phyloP scores from a whole-genome alignment of 2,329 filamentous ascomycete genomes.

The Amylocarpus encephaloides region DNA sequence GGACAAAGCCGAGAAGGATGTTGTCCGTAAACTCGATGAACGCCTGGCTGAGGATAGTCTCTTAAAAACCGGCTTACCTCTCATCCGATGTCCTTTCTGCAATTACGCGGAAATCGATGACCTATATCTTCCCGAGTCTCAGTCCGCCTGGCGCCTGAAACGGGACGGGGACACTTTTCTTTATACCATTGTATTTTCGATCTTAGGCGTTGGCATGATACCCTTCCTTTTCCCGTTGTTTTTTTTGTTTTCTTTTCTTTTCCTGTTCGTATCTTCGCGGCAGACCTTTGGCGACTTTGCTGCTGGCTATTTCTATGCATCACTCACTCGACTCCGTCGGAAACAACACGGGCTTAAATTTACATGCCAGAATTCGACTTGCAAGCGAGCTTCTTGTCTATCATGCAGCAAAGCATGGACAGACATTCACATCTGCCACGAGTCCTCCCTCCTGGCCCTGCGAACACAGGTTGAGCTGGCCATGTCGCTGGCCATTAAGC shows the following conservation, averaged over 20 bases:
- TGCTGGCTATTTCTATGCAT: conserved; percentile 45
- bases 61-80: conserved; percentile 63
- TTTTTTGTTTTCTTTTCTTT: conserved; percentile 41
- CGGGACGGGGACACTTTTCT: conserved; percentile 37
- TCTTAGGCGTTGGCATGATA: conserved; percentile 49
- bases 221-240: conserved; percentile 50
- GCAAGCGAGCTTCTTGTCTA: conserved; percentile 68
- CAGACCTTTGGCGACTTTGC: conserved; percentile 39
- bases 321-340: conserved; percentile 61
- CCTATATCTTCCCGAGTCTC: conserved; percentile 54
- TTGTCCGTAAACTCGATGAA: conserved; percentile 69
- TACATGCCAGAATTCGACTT: conserved; percentile 63
- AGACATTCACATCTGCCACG: conserved; percentile 86
- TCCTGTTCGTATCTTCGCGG: conserved; percentile 39
- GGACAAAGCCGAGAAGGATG: conserved; percentile 63
- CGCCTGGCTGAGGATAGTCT: conserved; percentile 72
- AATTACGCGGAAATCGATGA: conserved; percentile 84
- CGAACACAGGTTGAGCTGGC: conserved; percentile 88
- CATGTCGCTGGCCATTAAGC: conserved; percentile 89
- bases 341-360: conserved; percentile 71
- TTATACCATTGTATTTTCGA: conserved; percentile 36
- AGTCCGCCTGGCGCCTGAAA: conserved; percentile 51
- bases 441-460: conserved; percentile 72
- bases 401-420: conserved; percentile 76
- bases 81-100: conserved; percentile 86